Percentiles rank a stretch among this genome's conserved stretches.
phyloP scores from a whole-genome alignment of 2,329 filamentous ascomycete species.

The Diaporthe sp. region DNA sequence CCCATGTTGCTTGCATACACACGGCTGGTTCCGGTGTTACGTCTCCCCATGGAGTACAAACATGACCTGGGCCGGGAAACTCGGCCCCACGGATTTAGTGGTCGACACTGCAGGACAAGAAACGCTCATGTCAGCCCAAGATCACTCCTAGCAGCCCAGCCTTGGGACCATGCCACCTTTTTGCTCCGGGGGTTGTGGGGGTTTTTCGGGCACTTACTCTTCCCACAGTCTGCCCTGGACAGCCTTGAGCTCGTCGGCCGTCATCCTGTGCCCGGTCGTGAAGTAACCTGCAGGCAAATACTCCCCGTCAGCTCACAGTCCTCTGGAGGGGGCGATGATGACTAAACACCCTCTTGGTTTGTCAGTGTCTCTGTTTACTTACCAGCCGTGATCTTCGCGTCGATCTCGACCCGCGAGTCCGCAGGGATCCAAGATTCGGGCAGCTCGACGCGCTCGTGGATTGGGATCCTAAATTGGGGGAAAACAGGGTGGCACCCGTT shows the following conservation, averaged over 20 bases:
- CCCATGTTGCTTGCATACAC: background rate
- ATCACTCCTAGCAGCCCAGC: background rate
- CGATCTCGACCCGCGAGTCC: constrained; percentile 97
- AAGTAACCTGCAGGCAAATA: constrained; percentile 70
- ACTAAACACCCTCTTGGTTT: background rate
- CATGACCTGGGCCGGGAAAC: constrained; percentile 53
- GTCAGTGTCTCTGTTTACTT: constrained; percentile 52
- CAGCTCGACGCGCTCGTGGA: constrained; percentile 90
- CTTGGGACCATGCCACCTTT: constrained; percentile 9
- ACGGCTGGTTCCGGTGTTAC: background rate
- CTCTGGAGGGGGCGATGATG: background rate
- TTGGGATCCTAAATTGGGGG: constrained; percentile 73
- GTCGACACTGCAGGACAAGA: constrained; percentile 43
- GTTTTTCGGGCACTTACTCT: constrained; percentile 66
- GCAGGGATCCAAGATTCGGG: constrained; percentile 94
- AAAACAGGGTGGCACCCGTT: constrained; percentile 34
- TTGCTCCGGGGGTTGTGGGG: background rate
- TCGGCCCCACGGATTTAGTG: constrained; percentile 46
- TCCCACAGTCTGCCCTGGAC: constrained; percentile 95
- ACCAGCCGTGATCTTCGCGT: constrained; percentile 98
- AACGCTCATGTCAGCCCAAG: constrained; percentile 46
- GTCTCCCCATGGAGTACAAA: background rate
- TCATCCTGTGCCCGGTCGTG: constrained; percentile 91
- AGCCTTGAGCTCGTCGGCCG: constrained; percentile 84
- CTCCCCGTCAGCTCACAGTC: constrained; percentile 18